A percentile compares a stretch with the other conserved stretches of the same genome.
Conservation (phyloP, 2,329 filamentous ascomycete species). For the Talaromyces rugulosus region DNA sequence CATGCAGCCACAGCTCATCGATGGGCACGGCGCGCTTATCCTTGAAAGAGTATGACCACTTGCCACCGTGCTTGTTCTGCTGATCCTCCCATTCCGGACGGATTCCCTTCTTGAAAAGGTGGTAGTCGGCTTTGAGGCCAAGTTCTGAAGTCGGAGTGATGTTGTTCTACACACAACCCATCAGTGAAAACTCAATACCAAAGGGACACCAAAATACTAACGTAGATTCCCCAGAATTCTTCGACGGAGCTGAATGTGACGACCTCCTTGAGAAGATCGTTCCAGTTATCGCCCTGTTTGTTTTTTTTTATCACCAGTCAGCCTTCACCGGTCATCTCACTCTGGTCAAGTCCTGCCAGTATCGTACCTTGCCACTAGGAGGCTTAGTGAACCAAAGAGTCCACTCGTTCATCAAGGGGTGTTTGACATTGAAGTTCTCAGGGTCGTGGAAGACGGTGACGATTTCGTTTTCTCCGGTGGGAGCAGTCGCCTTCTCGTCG, state of each 20-base stretch:
- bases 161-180: slow-evolving; percentile 69
- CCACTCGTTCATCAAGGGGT: slow-evolving; percentile 95
- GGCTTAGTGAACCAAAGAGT: slow-evolving; percentile 99
- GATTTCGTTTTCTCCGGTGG: slow-evolving; percentile 46
- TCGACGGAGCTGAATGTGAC: slow-evolving; percentile 98
- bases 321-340: not conserved
- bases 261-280: slow-evolving; percentile 94
- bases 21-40: slow-evolving; percentile 89
- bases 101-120: slow-evolving; percentile 96
- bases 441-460: slow-evolving; percentile 97
- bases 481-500: slow-evolving; percentile 9
- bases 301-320: not conserved
- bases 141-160: slow-evolving; percentile 94
- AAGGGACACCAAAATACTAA: slow-evolving; percentile 49
- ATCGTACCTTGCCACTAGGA: slow-evolving; percentile 79
- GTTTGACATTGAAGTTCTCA: slow-evolving; percentile 99
- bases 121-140: slow-evolving; percentile 96
- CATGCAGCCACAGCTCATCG: slow-evolving; percentile 93
- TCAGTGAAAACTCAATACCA: not conserved
- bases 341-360: slow-evolving; percentile 14
- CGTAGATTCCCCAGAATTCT: slow-evolving; percentile 99
- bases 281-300: slow-evolving; percentile 90
- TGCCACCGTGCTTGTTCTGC: slow-evolving; percentile 98
- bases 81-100: slow-evolving; percentile 97
- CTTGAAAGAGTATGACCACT: slow-evolving; percentile 98